Evolutionary conservation across 106 monocot genomes (phyloP).

Genomic region (Gastrodia elata): DNA sequence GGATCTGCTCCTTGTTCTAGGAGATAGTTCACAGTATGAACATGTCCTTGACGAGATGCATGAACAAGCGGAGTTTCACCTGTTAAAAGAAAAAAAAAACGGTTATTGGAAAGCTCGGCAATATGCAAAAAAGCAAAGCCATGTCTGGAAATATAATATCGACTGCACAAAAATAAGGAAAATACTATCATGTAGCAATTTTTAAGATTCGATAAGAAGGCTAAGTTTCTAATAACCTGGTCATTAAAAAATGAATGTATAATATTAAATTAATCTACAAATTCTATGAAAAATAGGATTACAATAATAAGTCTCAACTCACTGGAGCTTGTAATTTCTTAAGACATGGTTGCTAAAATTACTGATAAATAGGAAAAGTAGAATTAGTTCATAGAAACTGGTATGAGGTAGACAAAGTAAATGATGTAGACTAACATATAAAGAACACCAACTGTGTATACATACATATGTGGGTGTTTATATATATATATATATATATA

Average conservation of each 20-base stretch:
- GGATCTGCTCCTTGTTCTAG: conserved; percentile 74
- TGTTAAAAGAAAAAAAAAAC: conserved; percentile 25
- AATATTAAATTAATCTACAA: background rate
- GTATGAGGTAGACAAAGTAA: too few species aligned
- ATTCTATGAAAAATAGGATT: background rate
- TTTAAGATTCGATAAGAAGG: background rate
- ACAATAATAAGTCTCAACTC: background rate
- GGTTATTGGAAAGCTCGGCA: background rate
- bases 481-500: too few species aligned
- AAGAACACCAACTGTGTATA: too few species aligned
- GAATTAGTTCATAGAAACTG: too few species aligned
- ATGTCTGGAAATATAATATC: background rate
- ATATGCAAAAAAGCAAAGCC: background rate
- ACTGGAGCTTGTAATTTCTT: background rate
- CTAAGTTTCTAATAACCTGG: background rate
- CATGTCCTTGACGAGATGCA: conserved; percentile 72
- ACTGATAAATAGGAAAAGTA: too few species aligned
- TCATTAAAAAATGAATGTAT: background rate
- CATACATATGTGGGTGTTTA: background rate
- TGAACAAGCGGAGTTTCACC: conserved; percentile 95
- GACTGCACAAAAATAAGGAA: background rate
- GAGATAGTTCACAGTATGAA: conserved; percentile 62
- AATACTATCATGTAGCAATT: background rate
- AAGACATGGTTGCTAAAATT: background rate
- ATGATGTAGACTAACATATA: too few species aligned